These are phyloP conservation scores for Boletellus deceptivus DNA, from an alignment of 1,284 basidiomycete species.

Conservation along the genomic window DNA sequence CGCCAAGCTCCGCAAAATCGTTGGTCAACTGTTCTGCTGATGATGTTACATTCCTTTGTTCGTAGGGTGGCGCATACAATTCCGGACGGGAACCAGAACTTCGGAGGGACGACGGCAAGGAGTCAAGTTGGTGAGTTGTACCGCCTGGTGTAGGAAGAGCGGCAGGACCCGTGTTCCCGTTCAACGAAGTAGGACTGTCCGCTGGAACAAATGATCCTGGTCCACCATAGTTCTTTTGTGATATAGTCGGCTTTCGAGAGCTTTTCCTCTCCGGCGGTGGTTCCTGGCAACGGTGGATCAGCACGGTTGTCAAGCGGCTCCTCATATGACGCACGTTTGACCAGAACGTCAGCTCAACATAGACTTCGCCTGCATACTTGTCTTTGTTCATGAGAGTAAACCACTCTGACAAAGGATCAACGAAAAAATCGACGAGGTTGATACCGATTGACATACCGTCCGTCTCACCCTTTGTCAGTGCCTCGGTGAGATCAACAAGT, in stretches of 20 bases:
- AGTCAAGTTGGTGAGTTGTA: constrained; percentile 46
- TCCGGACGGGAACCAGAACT: constrained; percentile 61
- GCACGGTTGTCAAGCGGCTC: not conserved
- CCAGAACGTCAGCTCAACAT: constrained; percentile 94
- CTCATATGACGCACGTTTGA: constrained; percentile 74
- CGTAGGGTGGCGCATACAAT: constrained; percentile 75
- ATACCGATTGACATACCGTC: constrained; percentile 66
- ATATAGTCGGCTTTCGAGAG: constrained; percentile 47
- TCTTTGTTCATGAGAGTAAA: constrained; percentile 87
- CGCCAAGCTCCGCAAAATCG: constrained; percentile 64
- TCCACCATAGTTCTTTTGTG: constrained; percentile 67
- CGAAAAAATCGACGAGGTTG: constrained; percentile 1
- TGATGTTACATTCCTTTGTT: constrained; percentile 38
- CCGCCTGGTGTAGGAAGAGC: constrained; percentile 39
- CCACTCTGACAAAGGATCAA: constrained; percentile 69
- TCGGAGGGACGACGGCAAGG: constrained; percentile 56
- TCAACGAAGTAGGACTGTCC: constrained; percentile 37
- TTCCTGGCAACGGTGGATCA: constrained; percentile 46
- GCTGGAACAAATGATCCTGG: constrained; percentile 70
- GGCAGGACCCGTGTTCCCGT: constrained; percentile 21
- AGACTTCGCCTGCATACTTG: constrained; percentile 92
- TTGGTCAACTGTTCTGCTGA: constrained; percentile 52
- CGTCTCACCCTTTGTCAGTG: constrained; percentile 91
- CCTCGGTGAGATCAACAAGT: constrained; percentile 85
- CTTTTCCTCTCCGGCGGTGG: constrained; percentile 69